Evolutionary conservation across 176 grass and related monocot genomes (phyloP), one percentile per base, ranked within the genome.

Genomic region (Zoysia pacifica): DNA sequence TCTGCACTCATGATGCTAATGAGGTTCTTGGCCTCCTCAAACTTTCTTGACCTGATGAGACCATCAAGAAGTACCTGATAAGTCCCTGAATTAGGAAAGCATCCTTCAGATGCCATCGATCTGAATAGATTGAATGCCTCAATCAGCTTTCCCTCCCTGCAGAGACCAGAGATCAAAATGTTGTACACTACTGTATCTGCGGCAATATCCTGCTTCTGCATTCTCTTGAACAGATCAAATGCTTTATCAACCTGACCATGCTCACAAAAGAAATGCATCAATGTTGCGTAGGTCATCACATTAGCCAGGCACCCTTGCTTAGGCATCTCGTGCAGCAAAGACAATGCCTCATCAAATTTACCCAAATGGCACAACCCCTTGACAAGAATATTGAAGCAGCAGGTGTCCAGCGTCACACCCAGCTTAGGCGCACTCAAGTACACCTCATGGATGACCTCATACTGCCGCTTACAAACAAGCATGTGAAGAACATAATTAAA

Each of bases 401-500:
- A 94, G 3, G 92, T 93, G 69, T 98, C 95, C 6, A 94, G 20
- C 0, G 78, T 72, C 69, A 97, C 68, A 0, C 92, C 91, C 74
- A 97, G 59, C 49, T 53, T 80, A 5, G 85, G 76, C 3, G 90
- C 87, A 42, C 90, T 94, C 0, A 63, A 59, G 61, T 93, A 97
- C 16, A 94, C 74, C 87, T 97, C 91, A 54, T 94, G 92, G 5
- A 94, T 69, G 13, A 93, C 80, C 67, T 91, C 82, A 3, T 88
- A 94, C 65, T 97, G 95, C 73, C 81, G 47, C 77, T 51, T 89
- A 86, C 90, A 89, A n/a, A 97, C 95, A 28, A 94, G 90, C 95
- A 97, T 85, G 77, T 93, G 87, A 6, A 94, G 78, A 63, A 97
- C 95, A 61, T 94, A 97, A 60, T 91, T 97, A 68, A 94, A 94